Percentiles rank a stretch among this genome's conserved stretches.
Conservation (phyloP, 768 basidiomycete species). For the Thelephora ganbajun region DNA sequence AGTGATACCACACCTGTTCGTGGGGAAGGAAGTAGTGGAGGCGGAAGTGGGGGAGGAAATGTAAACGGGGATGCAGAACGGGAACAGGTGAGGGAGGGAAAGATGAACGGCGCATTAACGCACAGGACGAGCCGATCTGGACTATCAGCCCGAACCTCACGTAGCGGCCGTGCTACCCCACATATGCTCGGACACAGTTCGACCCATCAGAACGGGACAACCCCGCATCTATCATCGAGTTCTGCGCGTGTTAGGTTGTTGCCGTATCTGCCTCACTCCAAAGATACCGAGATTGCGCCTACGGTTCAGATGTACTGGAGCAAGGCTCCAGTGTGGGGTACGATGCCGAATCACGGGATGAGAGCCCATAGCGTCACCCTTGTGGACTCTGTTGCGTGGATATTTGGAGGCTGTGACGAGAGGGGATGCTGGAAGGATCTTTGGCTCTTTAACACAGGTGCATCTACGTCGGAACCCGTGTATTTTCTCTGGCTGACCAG, state of each 20-base stretch:
- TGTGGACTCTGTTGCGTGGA: slow-evolving; percentile 72
- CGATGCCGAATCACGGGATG: slow-evolving; percentile 50
- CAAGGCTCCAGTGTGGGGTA: slow-evolving; percentile 65
- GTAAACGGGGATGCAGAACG: too few species aligned
- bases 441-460: slow-evolving; percentile 78
- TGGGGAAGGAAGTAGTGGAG: too few species aligned
- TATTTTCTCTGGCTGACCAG: not conserved
- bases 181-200: not conserved
- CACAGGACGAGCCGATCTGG: not conserved
- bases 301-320: slow-evolving; percentile 81
- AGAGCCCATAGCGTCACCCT: slow-evolving; percentile 78
- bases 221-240: slow-evolving; percentile 16
- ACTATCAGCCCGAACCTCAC: not conserved
- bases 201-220: not conserved
- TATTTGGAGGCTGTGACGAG: slow-evolving; percentile 85
- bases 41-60: too few species aligned
- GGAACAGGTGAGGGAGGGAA: too few species aligned
- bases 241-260: slow-evolving; percentile 20
- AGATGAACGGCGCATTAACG: too few species aligned
- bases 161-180: not conserved
- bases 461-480: not conserved
- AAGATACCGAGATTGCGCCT: slow-evolving; percentile 44
- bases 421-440: slow-evolving; percentile 61
- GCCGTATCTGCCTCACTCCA: slow-evolving; percentile 49
- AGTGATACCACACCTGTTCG: too few species aligned